phyloP scores from a whole-genome alignment of 257 asterid genomes.

The Echium plantagineum region DNA sequence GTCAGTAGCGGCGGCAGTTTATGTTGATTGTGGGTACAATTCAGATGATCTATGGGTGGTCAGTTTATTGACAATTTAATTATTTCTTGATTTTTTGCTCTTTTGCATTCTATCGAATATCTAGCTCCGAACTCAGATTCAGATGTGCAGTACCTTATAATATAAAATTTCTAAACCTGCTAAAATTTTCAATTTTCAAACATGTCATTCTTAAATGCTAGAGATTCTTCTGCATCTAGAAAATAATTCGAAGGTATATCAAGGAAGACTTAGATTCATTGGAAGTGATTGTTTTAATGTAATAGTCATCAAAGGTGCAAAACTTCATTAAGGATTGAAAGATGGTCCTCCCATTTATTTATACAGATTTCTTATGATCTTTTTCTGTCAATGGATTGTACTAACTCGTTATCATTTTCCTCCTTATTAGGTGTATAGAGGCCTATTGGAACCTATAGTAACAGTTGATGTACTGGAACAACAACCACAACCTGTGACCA shows the following conservation, averaged over 20 bases:
- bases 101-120: not conserved
- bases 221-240: too few species aligned
- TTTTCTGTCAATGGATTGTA: constrained; percentile 4
- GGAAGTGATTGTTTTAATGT: too few species aligned
- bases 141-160: too few species aligned
- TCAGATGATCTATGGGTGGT: constrained; percentile 25
- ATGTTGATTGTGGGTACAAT: constrained; percentile 28
- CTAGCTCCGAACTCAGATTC: not conserved
- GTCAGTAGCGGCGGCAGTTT: constrained; percentile 63
- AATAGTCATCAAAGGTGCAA: too few species aligned
- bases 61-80: not conserved
- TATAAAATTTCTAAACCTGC: too few species aligned
- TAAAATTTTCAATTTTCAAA: too few species aligned
- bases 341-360: not conserved
- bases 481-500: constrained; percentile 81
- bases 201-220: too few species aligned
- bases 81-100: not conserved
- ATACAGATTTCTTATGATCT: constrained; percentile 2
- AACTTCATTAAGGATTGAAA: too few species aligned
- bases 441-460: constrained; percentile 55
- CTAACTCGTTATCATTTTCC: not conserved
- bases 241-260: too few species aligned
- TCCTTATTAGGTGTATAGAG: constrained; percentile 30
- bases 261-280: too few species aligned
- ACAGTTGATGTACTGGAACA: constrained; percentile 38